Evolutionary conservation across 148 eudicot genomes (phyloP).

Genomic region (Polygonum maritimum): DNA sequence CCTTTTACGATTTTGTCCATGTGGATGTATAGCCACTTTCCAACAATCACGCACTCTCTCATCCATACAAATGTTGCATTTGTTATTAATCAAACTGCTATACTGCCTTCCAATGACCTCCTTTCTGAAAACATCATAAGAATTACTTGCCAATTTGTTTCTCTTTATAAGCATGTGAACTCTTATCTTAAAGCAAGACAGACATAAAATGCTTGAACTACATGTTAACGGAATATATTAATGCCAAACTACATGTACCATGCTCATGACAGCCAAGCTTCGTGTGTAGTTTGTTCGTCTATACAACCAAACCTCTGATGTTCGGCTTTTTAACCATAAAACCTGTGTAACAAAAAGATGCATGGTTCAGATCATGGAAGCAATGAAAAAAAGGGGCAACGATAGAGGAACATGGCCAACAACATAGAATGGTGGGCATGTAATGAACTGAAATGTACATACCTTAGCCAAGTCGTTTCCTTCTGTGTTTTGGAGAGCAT

Average conservation of each 20-base stretch:
- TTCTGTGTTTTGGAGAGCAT: slow-evolving; percentile 85
- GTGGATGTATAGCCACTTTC: not conserved
- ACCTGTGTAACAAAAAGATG: slow-evolving; percentile 34
- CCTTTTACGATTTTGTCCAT: too few relatives aligned
- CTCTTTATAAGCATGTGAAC: not conserved
- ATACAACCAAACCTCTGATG: slow-evolving; percentile 94
- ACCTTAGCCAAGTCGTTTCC: slow-evolving; percentile 93
- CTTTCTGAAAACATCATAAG: not conserved
- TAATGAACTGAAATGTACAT: slow-evolving; percentile 9
- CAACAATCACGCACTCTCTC: not conserved
- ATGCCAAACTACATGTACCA: slow-evolving; percentile 42
- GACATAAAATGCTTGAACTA: not conserved
- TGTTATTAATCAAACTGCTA: not conserved
- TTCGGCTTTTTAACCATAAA: slow-evolving; percentile 97
- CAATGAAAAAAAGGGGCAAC: not conserved
- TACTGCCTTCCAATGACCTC: not conserved
- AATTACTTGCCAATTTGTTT: not conserved
- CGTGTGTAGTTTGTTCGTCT: slow-evolving; percentile 96
- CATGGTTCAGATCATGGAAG: not conserved
- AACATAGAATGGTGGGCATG: not conserved
- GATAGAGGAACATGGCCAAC: not conserved
- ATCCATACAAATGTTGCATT: not conserved
- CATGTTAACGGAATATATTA: not conserved
- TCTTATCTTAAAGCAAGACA: not conserved
- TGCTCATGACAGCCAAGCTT: slow-evolving; percentile 99